phyloP scores from a whole-genome alignment of 2,329 filamentous ascomycete genomes.

The Nigrograna mackinnonii region DNA sequence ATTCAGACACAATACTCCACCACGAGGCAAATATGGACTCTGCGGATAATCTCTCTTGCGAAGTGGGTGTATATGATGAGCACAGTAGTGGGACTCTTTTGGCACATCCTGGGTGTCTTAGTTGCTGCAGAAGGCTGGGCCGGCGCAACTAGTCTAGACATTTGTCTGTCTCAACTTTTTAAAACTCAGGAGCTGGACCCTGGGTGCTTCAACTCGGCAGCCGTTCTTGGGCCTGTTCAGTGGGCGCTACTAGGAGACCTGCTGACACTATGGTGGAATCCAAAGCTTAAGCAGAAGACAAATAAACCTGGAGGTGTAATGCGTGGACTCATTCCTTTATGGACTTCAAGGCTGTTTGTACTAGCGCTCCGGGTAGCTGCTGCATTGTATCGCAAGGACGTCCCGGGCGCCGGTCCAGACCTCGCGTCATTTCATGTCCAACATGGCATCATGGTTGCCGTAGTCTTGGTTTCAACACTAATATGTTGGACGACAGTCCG shows the following conservation, averaged over 20 bases:
- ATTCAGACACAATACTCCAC: constrained; percentile 21
- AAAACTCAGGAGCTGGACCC: constrained; percentile 19
- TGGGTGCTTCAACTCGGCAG: constrained; percentile 29
- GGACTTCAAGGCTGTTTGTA: constrained; percentile 65
- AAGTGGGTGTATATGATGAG: constrained; percentile 45
- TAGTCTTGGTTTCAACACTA: constrained; percentile 31
- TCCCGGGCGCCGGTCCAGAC: constrained; percentile 14
- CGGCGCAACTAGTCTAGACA: constrained; percentile 10
- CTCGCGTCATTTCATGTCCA: constrained; percentile 47
- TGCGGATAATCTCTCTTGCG: constrained; percentile 50
- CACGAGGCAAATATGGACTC: constrained; percentile 48
- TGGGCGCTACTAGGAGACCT: constrained; percentile 53
- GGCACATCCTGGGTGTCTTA: constrained; percentile 35
- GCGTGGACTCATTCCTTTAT: constrained; percentile 66
- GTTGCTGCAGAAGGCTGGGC: constrained; percentile 15
- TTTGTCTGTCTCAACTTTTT: constrained; percentile 26
- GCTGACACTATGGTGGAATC: constrained; percentile 69
- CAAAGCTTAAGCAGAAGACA: constrained; percentile 66
- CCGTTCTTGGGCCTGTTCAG: constrained; percentile 17
- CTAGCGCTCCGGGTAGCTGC: constrained; percentile 57
- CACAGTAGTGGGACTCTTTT: constrained; percentile 34
- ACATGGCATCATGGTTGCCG: constrained; percentile 59
- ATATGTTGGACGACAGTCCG: constrained; percentile 58
- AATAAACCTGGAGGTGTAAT: constrained; percentile 56
- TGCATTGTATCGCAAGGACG: constrained; percentile 31